Conservation (phyloP, 176 grass and related monocot species). For the Hordeum marinum region DNA sequence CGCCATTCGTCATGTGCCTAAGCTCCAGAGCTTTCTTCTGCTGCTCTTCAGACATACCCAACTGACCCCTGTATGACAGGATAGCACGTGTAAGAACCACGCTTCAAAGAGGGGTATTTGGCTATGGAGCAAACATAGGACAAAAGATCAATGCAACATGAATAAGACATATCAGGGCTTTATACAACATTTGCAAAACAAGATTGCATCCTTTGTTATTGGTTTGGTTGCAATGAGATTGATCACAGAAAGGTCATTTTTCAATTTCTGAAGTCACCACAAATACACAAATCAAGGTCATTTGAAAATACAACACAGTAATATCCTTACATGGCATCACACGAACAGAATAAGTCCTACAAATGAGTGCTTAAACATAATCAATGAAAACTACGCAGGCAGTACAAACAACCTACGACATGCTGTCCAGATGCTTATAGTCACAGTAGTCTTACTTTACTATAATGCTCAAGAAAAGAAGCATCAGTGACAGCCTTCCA, state of each 20-base stretch:
- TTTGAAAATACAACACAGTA: neutral
- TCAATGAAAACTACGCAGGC: neutral
- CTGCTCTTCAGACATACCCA: constrained; percentile 78
- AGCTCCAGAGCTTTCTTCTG: constrained; percentile 77
- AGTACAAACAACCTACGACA: constrained; percentile 23
- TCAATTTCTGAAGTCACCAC: neutral
- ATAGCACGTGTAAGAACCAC: constrained; percentile 20
- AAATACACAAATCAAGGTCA: constrained; percentile 5
- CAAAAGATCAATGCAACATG: neutral
- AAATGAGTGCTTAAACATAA: constrained; percentile 9
- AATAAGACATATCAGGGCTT: constrained; percentile 6
- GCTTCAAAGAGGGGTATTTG: neutral
- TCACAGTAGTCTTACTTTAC: constrained; percentile 3
- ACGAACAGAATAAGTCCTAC: neutral
- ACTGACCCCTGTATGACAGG: constrained; percentile 61
- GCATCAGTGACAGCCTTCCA: neutral
- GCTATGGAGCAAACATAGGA: neutral
- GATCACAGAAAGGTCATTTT: neutral
- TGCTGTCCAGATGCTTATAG: neutral
- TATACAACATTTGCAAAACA: neutral
- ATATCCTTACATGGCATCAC: neutral
- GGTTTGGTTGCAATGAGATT: neutral
- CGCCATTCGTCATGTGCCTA: constrained; percentile 36
- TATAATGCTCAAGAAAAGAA: constrained; percentile 4
- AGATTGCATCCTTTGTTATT: neutral